phyloP scores from a whole-genome alignment of 768 basidiomycete species.

The Artomyces pyxidatus region DNA sequence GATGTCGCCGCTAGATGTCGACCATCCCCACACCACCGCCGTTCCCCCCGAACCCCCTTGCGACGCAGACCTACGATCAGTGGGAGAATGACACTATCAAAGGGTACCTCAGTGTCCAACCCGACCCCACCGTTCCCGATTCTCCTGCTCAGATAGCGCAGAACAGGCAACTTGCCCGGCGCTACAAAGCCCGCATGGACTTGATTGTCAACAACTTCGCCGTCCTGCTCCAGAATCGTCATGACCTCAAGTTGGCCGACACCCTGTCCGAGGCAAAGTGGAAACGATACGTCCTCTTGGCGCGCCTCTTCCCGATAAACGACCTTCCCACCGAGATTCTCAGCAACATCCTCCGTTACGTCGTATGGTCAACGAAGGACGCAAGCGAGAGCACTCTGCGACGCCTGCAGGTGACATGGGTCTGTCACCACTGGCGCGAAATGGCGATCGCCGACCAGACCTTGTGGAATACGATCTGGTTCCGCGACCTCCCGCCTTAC shows the following conservation, averaged over 20 bases:
- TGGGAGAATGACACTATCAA: conserved; percentile 3
- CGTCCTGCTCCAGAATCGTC: neutral
- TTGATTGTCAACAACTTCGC: neutral
- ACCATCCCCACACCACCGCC: neutral
- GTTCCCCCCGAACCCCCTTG: neutral
- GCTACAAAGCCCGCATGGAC: conserved; percentile 4
- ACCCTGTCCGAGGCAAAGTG: conserved; percentile 2
- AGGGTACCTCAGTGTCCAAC: conserved; percentile 2
- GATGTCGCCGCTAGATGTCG: neutral
- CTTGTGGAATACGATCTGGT: conserved; percentile 49
- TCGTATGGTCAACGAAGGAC: conserved; percentile 40
- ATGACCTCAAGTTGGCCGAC: neutral
- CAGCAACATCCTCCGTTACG: conserved; percentile 51
- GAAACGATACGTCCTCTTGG: conserved; percentile 21
- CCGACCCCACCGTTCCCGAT: conserved; percentile 5
- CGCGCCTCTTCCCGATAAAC: conserved; percentile 44
- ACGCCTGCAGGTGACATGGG: conserved; percentile 48
- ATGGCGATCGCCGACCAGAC: conserved; percentile 18
- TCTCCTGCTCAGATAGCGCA: neutral
- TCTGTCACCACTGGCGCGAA: conserved; percentile 33
- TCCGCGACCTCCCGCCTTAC: conserved; percentile 43
- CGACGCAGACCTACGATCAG: neutral
- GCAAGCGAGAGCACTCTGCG: conserved; percentile 15
- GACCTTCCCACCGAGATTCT: conserved; percentile 61
- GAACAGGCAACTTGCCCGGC: neutral